Base-by-base conservation (phyloP, 1,284 basidiomycete genomes). In the Omphalotus olearius region DNA sequence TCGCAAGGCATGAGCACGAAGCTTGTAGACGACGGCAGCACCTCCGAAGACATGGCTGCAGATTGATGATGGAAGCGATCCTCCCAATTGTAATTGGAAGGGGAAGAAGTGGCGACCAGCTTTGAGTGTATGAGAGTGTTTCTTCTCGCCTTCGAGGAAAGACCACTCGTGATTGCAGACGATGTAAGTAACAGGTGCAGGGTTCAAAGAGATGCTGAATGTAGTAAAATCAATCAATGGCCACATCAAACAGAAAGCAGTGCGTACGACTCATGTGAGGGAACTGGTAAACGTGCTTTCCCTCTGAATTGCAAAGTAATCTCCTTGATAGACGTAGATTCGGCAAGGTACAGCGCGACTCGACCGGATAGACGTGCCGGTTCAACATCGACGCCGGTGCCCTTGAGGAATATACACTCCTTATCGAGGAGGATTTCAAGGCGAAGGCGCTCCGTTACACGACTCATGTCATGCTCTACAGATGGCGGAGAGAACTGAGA, bases 91-190 rank as follows among this genome's bases (percentile, higher is more conserved):
- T 50, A 95, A 78, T 62, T 88, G 85, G 71, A 95, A 95, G 26
- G 93, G 93, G 68, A 96, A 97, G 36, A 84, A 73, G 61, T 93
- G 91, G 40, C 80, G 81, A 14, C 91, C 91, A n/a, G 88, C 86
- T 69, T 95, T 95, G 66, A 97, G 83, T 0, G 92, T 95, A 61
- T 91, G 92, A 14, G 79, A 75, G 59, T 89, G 85, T 36, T 79
- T 79, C 65, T 84, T 85, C 63, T 85, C 79, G 54, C 87, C 88
- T 62, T 91, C 84, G 53, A 91, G 79, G 68, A 91, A 90, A n/a
- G 85, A 89, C 91, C 91, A 93, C 58, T 93, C 88, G 62, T 94
- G 88, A 55, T 79, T 80, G 67, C 86, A 86, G 48, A 94, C 69
- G 45, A 80, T 72, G 63, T 90, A 91, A 60, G 77, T 83, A 63